These are phyloP conservation scores for Yarrowia hollandica DNA, from an alignment of 805 yeast species.

Conservation along the genomic window DNA sequence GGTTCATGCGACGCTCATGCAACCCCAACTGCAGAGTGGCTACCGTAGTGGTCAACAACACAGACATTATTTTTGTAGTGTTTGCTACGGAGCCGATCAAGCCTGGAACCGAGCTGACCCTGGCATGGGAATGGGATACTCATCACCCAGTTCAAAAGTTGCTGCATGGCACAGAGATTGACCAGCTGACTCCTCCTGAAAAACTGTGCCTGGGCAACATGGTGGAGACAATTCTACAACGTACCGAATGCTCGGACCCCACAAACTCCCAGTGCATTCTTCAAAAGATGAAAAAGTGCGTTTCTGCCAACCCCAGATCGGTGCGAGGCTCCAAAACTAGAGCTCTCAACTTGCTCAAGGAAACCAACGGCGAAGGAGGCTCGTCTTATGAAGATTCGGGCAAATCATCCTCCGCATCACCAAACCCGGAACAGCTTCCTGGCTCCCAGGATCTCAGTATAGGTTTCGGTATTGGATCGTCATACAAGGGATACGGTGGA, in stretches of 20 bases:
- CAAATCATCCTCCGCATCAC: constrained; percentile 11
- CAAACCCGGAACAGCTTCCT: constrained; percentile 4
- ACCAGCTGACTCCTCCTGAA: constrained; percentile 34
- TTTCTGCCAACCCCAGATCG: constrained; percentile 13
- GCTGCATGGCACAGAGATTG: constrained; percentile 46
- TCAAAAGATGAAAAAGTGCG: constrained; percentile 35
- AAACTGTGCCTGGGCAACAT: constrained; percentile 31
- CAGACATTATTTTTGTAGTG: constrained; percentile 54
- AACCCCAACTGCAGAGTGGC: constrained; percentile 70
- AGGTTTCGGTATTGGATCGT: constrained; percentile 12
- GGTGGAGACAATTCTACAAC: constrained; percentile 34
- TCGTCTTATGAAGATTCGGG: constrained; percentile 16
- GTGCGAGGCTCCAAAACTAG: constrained; percentile 24
- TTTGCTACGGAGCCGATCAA: constrained; percentile 57
- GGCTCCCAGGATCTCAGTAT: background rate
- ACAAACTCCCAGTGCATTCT: constrained; percentile 36
- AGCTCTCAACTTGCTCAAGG: constrained; percentile 22
- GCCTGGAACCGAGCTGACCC: constrained; percentile 68
- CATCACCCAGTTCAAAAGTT: constrained; percentile 69
- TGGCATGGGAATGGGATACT: constrained; percentile 88
- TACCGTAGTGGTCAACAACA: constrained; percentile 44
- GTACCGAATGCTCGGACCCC: constrained; percentile 40
- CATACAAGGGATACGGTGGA: constrained; percentile 25
- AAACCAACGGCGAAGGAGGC: constrained; percentile 24
- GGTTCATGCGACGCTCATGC: constrained; percentile 77